Conservation (phyloP, 2,329 filamentous ascomycete species). For the Talaromyces pinophilus region DNA sequence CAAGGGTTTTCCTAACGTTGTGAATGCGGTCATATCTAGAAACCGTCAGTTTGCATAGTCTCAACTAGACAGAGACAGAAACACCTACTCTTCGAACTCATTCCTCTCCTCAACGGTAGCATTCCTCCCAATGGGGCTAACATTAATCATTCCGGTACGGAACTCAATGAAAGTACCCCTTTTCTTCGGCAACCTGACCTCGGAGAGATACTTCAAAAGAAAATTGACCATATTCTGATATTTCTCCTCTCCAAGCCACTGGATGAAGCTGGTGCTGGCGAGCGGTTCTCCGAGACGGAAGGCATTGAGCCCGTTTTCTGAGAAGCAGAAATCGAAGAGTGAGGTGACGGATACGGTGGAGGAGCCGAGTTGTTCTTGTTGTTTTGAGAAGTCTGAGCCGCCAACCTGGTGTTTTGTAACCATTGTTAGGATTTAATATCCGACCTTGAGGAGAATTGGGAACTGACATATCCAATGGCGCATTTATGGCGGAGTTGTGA, state of each 20-base stretch:
- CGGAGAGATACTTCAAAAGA: slow-evolving; percentile 62
- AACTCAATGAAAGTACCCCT: slow-evolving; percentile 68
- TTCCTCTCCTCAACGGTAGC: slow-evolving; percentile 76
- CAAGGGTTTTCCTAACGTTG: slow-evolving; percentile 74
- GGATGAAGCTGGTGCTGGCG: slow-evolving; percentile 81
- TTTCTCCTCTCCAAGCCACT: slow-evolving; percentile 81
- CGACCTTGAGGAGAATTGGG: neutral
- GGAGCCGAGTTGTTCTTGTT: slow-evolving; percentile 90
- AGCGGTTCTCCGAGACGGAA: slow-evolving; percentile 79
- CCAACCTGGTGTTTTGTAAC: slow-evolving; percentile 57
- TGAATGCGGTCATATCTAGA: slow-evolving; percentile 70
- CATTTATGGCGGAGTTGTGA: slow-evolving; percentile 79
- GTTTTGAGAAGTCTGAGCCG: slow-evolving; percentile 87
- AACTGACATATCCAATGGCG: slow-evolving; percentile 73
- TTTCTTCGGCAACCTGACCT: slow-evolving; percentile 63
- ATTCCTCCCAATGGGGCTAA: slow-evolving; percentile 71
- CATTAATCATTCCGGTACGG: slow-evolving; percentile 66
- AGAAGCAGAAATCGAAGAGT: slow-evolving; percentile 97
- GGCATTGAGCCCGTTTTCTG: slow-evolving; percentile 93
- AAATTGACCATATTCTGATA: slow-evolving; percentile 64
- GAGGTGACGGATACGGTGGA: slow-evolving; percentile 68
- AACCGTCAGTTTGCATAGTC: slow-evolving; percentile 11
- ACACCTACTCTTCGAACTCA: slow-evolving; percentile 67
- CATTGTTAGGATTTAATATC: neutral
- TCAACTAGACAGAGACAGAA: neutral